A percentile compares a stretch with the other conserved stretches of the same genome.
phyloP scores from a whole-genome alignment of 1,284 basidiomycete species.

The Melampsora larici-populina region DNA sequence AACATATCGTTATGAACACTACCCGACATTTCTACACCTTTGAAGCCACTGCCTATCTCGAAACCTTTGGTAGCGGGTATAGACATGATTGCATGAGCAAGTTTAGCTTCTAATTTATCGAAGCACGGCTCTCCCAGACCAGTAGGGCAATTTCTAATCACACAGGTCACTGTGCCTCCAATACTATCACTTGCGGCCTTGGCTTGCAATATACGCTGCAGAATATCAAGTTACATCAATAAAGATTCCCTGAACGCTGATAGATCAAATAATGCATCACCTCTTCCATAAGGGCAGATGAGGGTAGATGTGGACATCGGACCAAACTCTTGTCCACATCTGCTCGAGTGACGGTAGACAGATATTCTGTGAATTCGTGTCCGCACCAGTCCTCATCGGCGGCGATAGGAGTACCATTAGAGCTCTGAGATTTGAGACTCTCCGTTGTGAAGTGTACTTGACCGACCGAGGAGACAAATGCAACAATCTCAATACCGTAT shows the following conservation, averaged over 20 bases:
- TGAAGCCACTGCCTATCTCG: conserved; percentile 95
- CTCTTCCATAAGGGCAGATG: conserved; percentile 83
- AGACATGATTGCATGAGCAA: conserved; percentile 96
- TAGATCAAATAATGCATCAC: conserved; percentile 55
- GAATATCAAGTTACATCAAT: conserved; percentile 37
- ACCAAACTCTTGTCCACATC: conserved; percentile 83
- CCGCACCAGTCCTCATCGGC: conserved; percentile 58
- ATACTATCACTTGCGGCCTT: conserved; percentile 89
- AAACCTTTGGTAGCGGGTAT: conserved; percentile 99
- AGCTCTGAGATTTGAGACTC: not conserved
- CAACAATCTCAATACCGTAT: conserved; percentile 89
- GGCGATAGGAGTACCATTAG: conserved; percentile 54
- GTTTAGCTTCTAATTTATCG: conserved; percentile 95
- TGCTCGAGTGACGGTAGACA: conserved; percentile 75
- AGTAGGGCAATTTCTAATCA: conserved; percentile 81
- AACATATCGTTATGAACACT: conserved; percentile 92
- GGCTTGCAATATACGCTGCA: conserved; percentile 83
- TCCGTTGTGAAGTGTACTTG: conserved; percentile 68
- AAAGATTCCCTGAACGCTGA: not conserved
- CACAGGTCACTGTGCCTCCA: conserved; percentile 93
- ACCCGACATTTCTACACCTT: conserved; percentile 90
- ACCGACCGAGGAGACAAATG: conserved; percentile 93
- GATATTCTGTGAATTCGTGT: conserved; percentile 69
- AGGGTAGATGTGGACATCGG: conserved; percentile 84
- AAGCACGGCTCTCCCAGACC: conserved; percentile 97